Evolutionary conservation across 2,329 filamentous ascomycete species (phyloP).

Genomic region (Nemania sp.): DNA sequence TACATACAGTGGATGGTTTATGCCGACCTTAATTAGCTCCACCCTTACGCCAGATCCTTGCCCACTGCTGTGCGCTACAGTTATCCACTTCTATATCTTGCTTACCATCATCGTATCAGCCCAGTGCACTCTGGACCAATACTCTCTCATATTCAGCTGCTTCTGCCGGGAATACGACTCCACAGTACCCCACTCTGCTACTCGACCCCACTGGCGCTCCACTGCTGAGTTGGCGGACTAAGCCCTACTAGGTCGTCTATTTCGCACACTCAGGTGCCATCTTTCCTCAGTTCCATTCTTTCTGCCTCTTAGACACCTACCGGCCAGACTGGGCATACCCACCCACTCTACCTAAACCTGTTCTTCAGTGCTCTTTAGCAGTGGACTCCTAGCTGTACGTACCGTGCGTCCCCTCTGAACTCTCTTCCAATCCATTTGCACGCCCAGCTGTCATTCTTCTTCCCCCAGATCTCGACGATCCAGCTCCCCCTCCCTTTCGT

Average conservation of each 20-base stretch:
- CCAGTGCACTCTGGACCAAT: slow-evolving; percentile 49
- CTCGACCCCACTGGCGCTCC: slow-evolving; percentile 44
- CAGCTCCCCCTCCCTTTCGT: slow-evolving; percentile 41
- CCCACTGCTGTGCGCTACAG: slow-evolving; percentile 4
- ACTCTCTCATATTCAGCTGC: slow-evolving; percentile 41
- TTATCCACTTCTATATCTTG: slow-evolving; percentile 30
- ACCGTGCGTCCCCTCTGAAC: slow-evolving; percentile 17
- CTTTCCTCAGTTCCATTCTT: slow-evolving; percentile 27
- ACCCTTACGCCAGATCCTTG: slow-evolving; percentile 32
- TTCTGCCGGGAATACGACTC: slow-evolving; percentile 37
- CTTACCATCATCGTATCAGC: slow-evolving; percentile 49
- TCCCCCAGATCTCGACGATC: slow-evolving; percentile 41
- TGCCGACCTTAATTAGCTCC: slow-evolving; percentile 29
- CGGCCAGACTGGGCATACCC: slow-evolving; percentile 18
- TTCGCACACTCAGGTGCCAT: slow-evolving; percentile 30
- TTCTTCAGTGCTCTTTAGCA: slow-evolving; percentile 9
- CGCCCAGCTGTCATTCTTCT: slow-evolving; percentile 36
- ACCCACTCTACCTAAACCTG: slow-evolving; percentile 25
- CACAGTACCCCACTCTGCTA: slow-evolving; percentile 37
- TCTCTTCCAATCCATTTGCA: slow-evolving; percentile 31
- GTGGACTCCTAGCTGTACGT: slow-evolving; percentile 16
- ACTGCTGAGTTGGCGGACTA: slow-evolving; percentile 51
- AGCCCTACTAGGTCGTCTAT: slow-evolving; percentile 42
- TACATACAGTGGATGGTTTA: slow-evolving; percentile 14
- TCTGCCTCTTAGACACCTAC: slow-evolving; percentile 18